These are phyloP conservation scores for Hevea brasiliensis DNA, from an alignment of 345 rosid species.

Conservation along the genomic window DNA sequence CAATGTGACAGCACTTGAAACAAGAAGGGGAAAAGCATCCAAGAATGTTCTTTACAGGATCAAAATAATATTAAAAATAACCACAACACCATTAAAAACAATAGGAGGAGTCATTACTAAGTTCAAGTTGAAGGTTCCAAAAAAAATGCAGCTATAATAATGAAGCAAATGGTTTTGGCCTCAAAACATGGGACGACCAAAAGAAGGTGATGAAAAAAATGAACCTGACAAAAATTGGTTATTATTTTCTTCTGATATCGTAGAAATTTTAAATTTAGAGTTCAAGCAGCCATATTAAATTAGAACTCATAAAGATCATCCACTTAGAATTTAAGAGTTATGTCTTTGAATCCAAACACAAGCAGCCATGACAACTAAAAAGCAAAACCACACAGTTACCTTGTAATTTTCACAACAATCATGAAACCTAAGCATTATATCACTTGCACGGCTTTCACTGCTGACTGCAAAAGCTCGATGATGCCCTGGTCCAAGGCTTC, in stretches of 20 bases:
- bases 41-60: not conserved
- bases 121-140: not conserved
- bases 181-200: not conserved
- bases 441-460: conserved; percentile 94
- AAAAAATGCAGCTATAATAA: too few species aligned
- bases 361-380: not conserved
- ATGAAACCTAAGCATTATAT: conserved; percentile 66
- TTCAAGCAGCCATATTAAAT: not conserved
- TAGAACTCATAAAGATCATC: not conserved
- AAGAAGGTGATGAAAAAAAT: not conserved
- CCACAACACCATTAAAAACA: not conserved
- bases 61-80: not conserved
- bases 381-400: conserved; percentile 42
- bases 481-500: conserved; percentile 73
- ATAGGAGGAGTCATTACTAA: not conserved
- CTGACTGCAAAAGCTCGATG: conserved; percentile 84
- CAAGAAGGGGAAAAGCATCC: not conserved
- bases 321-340: not conserved
- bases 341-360: not conserved
- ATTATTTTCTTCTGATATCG: not conserved
- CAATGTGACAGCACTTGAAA: not conserved
- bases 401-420: conserved; percentile 88
- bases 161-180: too few species aligned
- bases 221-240: not conserved
- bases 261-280: not conserved